Percentiles rank a stretch among this genome's conserved stretches.
Evolutionary conservation across 371 early-diverging fungal genomes (phyloP).

Genomic region (Lichtheimia ornata): DNA sequence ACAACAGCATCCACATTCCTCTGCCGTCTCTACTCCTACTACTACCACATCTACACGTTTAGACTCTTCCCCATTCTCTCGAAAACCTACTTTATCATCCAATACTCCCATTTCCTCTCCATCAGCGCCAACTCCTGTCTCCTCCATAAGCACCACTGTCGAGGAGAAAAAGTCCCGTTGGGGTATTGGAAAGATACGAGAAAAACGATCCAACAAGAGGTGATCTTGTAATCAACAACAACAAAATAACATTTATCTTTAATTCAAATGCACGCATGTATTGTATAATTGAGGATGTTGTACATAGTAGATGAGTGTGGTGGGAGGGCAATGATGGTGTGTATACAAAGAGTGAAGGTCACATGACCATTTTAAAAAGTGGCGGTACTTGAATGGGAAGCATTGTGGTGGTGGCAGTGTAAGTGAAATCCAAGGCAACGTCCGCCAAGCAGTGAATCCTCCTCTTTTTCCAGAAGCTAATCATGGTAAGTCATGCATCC

Average conservation of each 20-base stretch:
- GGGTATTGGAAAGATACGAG: slow-evolving; percentile 29
- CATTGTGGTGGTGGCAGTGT: too few relatives aligned
- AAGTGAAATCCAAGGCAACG: background rate
- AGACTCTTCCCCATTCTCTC: slow-evolving; percentile 6
- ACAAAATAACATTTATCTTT: too few relatives aligned
- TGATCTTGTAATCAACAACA: background rate
- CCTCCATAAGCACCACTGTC: slow-evolving; percentile 7
- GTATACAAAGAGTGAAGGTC: too few relatives aligned
- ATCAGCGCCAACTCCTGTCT: slow-evolving; percentile 7
- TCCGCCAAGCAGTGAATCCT: background rate
- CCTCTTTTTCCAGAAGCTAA: slow-evolving; percentile 4
- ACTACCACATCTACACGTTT: slow-evolving; percentile 8
- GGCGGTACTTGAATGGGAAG: too few relatives aligned
- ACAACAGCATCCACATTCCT: slow-evolving; percentile 1
- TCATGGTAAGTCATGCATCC: slow-evolving; percentile 11
- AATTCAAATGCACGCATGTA: too few relatives aligned
- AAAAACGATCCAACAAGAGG: slow-evolving; percentile 20
- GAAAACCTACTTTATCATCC: slow-evolving; percentile 3
- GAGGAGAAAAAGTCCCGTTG: slow-evolving; percentile 40
- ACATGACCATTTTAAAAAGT: too few relatives aligned
- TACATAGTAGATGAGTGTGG: too few relatives aligned
- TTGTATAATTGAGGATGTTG: too few relatives aligned
- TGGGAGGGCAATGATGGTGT: too few relatives aligned
- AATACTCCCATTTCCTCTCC: slow-evolving; percentile 3
- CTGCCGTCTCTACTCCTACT: background rate